Percentiles rank a stretch among this genome's conserved stretches.
These are phyloP conservation scores for Meyerozyma athensensis DNA, from an alignment of 1,139 yeast species.

Conservation along the genomic window DNA sequence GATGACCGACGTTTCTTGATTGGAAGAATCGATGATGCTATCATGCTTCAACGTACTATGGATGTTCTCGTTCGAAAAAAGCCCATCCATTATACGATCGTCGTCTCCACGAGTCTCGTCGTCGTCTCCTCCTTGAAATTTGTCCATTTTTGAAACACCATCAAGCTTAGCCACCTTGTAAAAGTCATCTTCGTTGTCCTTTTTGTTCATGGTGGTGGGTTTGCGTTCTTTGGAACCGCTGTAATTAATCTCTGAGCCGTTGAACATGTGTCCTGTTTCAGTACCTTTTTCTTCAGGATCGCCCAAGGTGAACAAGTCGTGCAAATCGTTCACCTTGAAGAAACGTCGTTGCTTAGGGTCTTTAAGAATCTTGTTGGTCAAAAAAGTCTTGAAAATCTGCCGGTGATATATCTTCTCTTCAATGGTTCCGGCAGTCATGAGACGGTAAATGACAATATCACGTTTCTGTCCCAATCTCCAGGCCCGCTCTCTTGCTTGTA, in stretches of 20 bases:
- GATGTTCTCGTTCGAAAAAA: conserved; percentile 69
- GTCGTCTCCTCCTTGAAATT: conserved; percentile 42
- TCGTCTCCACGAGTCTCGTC: conserved; percentile 42
- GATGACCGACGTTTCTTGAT: conserved; percentile 47
- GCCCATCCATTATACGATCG: conserved; percentile 63
- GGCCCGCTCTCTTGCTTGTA: conserved; percentile 95
- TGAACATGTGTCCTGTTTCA: conserved; percentile 61
- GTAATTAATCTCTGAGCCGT: conserved; percentile 43
- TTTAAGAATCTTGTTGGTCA: conserved; percentile 87
- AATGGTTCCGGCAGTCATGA: conserved; percentile 93
- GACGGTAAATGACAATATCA: conserved; percentile 86
- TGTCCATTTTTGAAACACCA: conserved; percentile 53
- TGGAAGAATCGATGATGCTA: conserved; percentile 56
- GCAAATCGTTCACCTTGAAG: conserved; percentile 86
- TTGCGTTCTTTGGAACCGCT: conserved; percentile 25
- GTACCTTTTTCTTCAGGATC: conserved; percentile 66
- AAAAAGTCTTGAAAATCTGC: conserved; percentile 90
- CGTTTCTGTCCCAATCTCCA: conserved; percentile 95
- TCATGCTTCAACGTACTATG: conserved; percentile 80
- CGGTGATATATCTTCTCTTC: conserved; percentile 96
- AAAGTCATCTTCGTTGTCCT: conserved; percentile 48
- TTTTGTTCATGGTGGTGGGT: conserved; percentile 21
- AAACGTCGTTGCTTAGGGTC: conserved; percentile 94
- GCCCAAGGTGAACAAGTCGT: conserved; percentile 82
- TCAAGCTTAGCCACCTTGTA: conserved; percentile 46